Evolutionary conservation across 371 early-diverging fungal genomes (phyloP).

Genomic region (Coemansia sp.): DNA sequence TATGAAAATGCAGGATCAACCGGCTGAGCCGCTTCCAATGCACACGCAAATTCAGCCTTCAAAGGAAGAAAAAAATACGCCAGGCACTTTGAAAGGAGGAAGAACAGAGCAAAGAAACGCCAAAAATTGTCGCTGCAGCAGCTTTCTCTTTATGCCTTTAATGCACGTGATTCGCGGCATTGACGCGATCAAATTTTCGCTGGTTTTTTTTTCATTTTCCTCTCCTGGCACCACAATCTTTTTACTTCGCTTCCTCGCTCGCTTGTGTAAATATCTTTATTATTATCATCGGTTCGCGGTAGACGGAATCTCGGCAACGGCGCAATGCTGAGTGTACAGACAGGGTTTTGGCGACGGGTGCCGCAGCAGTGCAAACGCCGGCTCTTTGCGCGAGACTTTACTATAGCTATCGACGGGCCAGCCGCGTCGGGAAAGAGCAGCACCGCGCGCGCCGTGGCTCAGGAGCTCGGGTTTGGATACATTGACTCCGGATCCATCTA

Average conservation of each 20-base stretch:
- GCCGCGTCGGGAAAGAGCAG: constrained; percentile 90
- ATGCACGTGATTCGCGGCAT: neutral
- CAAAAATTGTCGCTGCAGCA: too few species aligned
- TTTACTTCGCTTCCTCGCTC: neutral
- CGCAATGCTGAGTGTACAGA: constrained; percentile 5
- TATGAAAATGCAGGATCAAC: neutral
- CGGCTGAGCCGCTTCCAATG: neutral
- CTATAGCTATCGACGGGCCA: constrained; percentile 92
- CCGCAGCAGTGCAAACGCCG: constrained; percentile 1
- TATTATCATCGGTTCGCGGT: neutral
- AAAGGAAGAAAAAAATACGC: too few species aligned
- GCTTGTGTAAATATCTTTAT: neutral
- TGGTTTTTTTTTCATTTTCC: neutral
- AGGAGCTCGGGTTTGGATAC: constrained; percentile 70
- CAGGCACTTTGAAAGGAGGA: too few species aligned
- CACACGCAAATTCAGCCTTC: neutral
- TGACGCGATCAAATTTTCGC: neutral
- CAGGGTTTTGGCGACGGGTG: constrained; percentile 1
- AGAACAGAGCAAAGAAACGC: too few species aligned
- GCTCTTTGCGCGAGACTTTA: constrained; percentile 50
- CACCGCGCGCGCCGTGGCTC: constrained; percentile 54
- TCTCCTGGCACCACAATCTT: neutral
- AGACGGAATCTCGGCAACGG: too few species aligned
- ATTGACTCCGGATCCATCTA: constrained; percentile 74
- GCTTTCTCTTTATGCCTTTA: too few species aligned